These are phyloP conservation scores for Phragmites australis DNA, from an alignment of 176 grass and related monocot species.

Conservation along the genomic window DNA sequence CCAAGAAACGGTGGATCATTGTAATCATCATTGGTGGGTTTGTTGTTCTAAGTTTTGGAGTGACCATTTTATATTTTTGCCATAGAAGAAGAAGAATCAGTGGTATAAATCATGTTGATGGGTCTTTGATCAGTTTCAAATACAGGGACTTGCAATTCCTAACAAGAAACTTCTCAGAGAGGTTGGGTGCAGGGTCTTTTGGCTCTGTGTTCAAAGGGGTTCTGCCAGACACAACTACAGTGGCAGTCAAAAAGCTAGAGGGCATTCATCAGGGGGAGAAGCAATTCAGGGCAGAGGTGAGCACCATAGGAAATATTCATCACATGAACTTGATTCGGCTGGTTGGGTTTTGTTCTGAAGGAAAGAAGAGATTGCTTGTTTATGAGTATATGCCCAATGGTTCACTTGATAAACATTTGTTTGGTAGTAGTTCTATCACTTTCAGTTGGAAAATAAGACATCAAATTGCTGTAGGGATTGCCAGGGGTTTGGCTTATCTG, in stretches of 20 bases:
- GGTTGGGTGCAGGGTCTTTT: slow-evolving; percentile 46
- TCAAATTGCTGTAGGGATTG: slow-evolving; percentile 40
- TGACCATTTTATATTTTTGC: not conserved
- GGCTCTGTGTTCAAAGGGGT: slow-evolving; percentile 54
- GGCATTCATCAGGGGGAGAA: slow-evolving; percentile 57
- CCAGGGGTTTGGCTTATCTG: slow-evolving; percentile 49
- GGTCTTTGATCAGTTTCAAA: slow-evolving; percentile 37
- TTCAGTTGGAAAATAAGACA: slow-evolving; percentile 42
- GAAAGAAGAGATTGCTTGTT: slow-evolving; percentile 42
- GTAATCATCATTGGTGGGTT: not conserved
- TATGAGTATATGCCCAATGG: slow-evolving; percentile 54
- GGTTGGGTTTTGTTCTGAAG: slow-evolving; percentile 51
- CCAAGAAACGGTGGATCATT: slow-evolving; percentile 24
- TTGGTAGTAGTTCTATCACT: not conserved
- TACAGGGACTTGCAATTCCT: slow-evolving; percentile 34
- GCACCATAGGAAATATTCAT: slow-evolving; percentile 56
- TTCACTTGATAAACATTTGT: slow-evolving; percentile 37
- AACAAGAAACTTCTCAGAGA: slow-evolving; percentile 54
- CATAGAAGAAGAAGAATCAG: not conserved
- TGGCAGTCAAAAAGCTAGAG: slow-evolving; percentile 55
- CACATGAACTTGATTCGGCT: slow-evolving; percentile 50
- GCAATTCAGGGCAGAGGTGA: slow-evolving; percentile 58
- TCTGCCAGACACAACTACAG: slow-evolving; percentile 15
- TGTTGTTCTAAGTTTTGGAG: not conserved
- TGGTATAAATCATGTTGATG: not conserved